Base-by-base conservation (phyloP, 2,329 filamentous ascomycete genomes). In the Lachnellula arida region DNA sequence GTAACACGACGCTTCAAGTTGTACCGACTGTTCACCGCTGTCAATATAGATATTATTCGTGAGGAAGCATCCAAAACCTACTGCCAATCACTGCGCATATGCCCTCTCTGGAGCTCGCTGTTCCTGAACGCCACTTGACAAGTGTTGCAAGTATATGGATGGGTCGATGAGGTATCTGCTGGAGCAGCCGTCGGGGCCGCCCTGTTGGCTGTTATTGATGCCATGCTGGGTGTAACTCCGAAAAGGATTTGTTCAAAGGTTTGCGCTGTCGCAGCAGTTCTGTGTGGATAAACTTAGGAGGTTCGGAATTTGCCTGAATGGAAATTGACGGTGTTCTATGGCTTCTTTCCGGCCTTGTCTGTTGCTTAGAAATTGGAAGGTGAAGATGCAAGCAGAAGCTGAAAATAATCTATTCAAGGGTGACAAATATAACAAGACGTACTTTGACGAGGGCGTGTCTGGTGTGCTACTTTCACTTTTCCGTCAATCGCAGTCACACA, bases 81-180 rank as follows among this genome's bases (percentile, higher is more conserved):
- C 88, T 99, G 93, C 94, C 94, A 99, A 76, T 99, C 94, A 66
- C 88, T 94, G 73, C 94, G 91, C 94, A 99, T 99, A 72, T 99
- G 94, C 39, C 84, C 86, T 71, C 94, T 87, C 76, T 99, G 94
- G 55, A 95, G 81, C 70, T 97, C 93, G 72, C 89, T 91, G 70
- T 90, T 91, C 63, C 93, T 87, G 75, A 97, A 99, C 51, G 93
- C 94, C 65, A 99, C 92, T 72, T 96, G 91, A 71, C 94, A 99
- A 56, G 92, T 94, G 74, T 97, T 99, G 84, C 94, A 99, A 54
- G 93, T 97, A 76, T 93, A 99, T 1, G 94, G 93, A 71, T 97
- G 91, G 25, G 86, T 80, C 34, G 81, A 71, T 19, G 71, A 70
- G 19, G 75, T 63, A 51, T 69, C 68, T 57, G 63, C 54, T 23